A percentile compares a stretch with the other conserved stretches of the same genome.
Evolutionary conservation across 2,329 filamentous ascomycete genomes (phyloP).

Genomic region (Daldinia eschscholtzii): DNA sequence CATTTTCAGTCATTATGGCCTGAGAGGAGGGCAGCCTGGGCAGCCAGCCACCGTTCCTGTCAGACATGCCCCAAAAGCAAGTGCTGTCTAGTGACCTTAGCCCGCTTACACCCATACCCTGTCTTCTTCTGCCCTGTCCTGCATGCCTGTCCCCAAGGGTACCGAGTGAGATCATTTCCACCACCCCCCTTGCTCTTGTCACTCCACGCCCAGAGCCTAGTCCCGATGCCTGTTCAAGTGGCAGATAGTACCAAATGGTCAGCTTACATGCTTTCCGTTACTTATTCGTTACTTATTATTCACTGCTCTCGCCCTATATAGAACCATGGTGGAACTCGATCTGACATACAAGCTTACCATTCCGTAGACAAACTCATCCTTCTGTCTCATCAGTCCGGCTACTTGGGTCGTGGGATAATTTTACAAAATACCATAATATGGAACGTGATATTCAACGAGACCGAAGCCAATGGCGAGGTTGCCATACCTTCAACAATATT

Average conservation of each 20-base stretch:
- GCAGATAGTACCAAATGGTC: constrained; percentile 26
- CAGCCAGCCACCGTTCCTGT: constrained; percentile 42
- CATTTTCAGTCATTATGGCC: constrained; percentile 35
- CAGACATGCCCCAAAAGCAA: constrained; percentile 36
- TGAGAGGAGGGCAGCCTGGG: constrained; percentile 32
- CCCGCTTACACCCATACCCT: constrained; percentile 39
- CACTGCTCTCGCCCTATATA: constrained; percentile 28
- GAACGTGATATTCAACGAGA: constrained; percentile 82
- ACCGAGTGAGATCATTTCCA: constrained; percentile 45
- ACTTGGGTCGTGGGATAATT: constrained; percentile 96
- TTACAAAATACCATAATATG: constrained; percentile 82
- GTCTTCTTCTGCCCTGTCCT: background rate
- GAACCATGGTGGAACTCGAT: constrained; percentile 29
- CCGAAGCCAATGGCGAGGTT: constrained; percentile 84
- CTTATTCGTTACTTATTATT: constrained; percentile 32
- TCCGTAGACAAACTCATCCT: constrained; percentile 68
- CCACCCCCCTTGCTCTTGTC: constrained; percentile 7
- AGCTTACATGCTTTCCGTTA: constrained; percentile 24
- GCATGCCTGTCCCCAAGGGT: constrained; percentile 37
- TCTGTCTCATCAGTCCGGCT: constrained; percentile 79
- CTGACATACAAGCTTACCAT: constrained; percentile 47
- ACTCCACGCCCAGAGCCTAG: constrained; percentile 15
- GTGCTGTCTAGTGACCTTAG: constrained; percentile 34
- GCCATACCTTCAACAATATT: constrained; percentile 87
- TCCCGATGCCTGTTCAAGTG: constrained; percentile 37